Base-by-base conservation (phyloP, 1,284 basidiomycete species). In the Cryptococcus sp. region DNA sequence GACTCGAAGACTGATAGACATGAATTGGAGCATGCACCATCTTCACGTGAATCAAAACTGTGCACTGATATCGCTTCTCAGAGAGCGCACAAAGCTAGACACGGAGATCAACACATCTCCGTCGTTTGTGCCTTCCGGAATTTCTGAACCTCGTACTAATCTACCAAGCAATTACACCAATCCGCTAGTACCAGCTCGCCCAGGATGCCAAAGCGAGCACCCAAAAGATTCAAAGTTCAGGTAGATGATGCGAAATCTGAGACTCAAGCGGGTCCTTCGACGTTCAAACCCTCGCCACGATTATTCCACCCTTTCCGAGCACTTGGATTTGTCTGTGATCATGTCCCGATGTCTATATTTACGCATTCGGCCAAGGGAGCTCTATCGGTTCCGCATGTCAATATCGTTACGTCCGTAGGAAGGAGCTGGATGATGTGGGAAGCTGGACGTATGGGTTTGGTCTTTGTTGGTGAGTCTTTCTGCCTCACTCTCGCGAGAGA, bases 381-480 rank as follows among this genome's bases (percentile, higher is more conserved):
- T 7, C 83, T 86, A 0, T 86, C 88, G 43, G 87, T 86, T 1
- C 89, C 90, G 1, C 81, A 82, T 45, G 78, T 91, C 53, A 85
- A 91, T 61, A 79, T 98, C 45, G 77, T 97, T 40, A 96, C 92
- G 13, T 93, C 89, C 63, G 74, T 98, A 4, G 94, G 94, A 14
- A 83, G 81, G 57, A 85, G 88, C 61, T 98, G 94, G 94, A 88
- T 91, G 19, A 80, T 98, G 74, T 98, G 94, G 94, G 91, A 97
- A 67, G 91, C 91, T 13, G 88, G 85, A 31, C 89, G 86, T 75
- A 92, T 98, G 88, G 83, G 82, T 16, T 77, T 98, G 45, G 79
- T 98, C 44, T 98, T 98, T 70, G 91, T 96, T 54, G 91, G 93
- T 87, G 71, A 77, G 88, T 72, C 7, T 2, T 4, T 19, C 23